Evolutionary conservation across 2,329 filamentous ascomycete genomes (phyloP), one percentile per base, ranked within the genome.

Genomic region (Alternaria incomplexa): DNA sequence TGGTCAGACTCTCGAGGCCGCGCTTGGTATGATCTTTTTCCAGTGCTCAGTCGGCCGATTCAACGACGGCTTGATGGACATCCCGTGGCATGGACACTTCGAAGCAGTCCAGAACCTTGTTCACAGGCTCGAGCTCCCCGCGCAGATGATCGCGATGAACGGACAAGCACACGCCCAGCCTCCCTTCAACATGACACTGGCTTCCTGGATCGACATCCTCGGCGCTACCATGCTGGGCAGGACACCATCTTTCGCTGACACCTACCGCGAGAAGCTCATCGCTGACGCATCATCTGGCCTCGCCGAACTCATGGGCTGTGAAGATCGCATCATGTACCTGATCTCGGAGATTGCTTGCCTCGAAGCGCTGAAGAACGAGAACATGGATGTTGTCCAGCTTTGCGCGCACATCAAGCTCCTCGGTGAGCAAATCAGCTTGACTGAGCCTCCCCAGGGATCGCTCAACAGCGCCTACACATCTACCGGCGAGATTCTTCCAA

Each of bases 291-390:
- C 83, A 3, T 91, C 92, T 10, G 96, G 96, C 11, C 87, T 99
- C 40, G 90, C 91, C 56, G 93, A 97, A 83, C 87, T 98, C 55
- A 98, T 98, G 94, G 96, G 96, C 71, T 98, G 96, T 80, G 95
- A 98, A 68, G 96, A 99, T 81, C 89, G 90, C 22, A 91, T 98
- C 81, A 97, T 99, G 93, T 98, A 97, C 80, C 86, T 98, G 73
- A 97, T 99, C 78, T 97, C 93, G 2, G 96, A 99, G 82, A 97
- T 98, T 73, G 93, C 95, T 58, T 98, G 96, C 81, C 89, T 99
- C 56, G 96, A 98, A 79, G 91, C 92, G 4, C 88, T 97, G 67
- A 96, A 96, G 85, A 83, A 85, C 43, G 92, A 80, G 65, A 77
- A 91, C 71, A 93, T 96, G 72, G 92, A 97, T 71, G 90, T 96